These are phyloP conservation scores for Penicillium malachiteum DNA, from an alignment of 495 filamentous ascomycete genomes.

Conservation along the genomic window DNA sequence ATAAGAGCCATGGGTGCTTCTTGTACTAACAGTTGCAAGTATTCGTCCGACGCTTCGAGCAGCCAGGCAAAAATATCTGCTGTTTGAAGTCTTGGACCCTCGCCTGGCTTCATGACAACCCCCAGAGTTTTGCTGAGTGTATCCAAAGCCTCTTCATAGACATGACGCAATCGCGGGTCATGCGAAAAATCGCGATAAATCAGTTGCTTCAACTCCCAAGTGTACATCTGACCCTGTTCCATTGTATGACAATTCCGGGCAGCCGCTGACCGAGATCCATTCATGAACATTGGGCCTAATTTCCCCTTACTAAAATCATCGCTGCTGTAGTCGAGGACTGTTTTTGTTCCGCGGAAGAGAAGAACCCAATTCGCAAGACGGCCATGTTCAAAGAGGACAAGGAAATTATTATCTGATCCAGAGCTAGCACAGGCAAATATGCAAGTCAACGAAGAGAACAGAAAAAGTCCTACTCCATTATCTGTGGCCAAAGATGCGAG, in stretches of 20 bases:
- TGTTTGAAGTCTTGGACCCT: slow-evolving; percentile 12
- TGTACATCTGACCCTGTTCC: slow-evolving; percentile 11
- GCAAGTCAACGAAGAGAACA: slow-evolving; percentile 31
- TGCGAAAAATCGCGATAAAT: slow-evolving; percentile 1
- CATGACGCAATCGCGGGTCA: background rate
- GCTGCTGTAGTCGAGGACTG: slow-evolving; percentile 26
- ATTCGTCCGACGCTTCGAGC: slow-evolving; percentile 23
- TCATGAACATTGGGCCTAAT: slow-evolving; percentile 13
- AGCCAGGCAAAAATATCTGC: slow-evolving; percentile 27
- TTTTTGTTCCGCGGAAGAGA: slow-evolving; percentile 37
- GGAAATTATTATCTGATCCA: slow-evolving; percentile 19
- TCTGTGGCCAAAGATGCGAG: background rate
- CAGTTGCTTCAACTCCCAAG: slow-evolving; percentile 14
- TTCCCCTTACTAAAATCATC: slow-evolving; percentile 7
- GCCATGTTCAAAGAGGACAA: slow-evolving; percentile 36
- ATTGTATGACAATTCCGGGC: slow-evolving; percentile 6
- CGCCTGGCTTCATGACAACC: slow-evolving; percentile 9
- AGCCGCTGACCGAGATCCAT: slow-evolving; percentile 1
- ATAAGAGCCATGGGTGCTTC: slow-evolving; percentile 24
- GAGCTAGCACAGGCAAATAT: slow-evolving; percentile 23
- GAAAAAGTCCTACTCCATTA: background rate
- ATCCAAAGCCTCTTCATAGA: slow-evolving; percentile 15
- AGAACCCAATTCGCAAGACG: slow-evolving; percentile 41
- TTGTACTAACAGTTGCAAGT: slow-evolving; percentile 17
- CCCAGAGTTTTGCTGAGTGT: slow-evolving; percentile 9